These are phyloP conservation scores for Leucoagaricus sp. DNA, from an alignment of 1,284 basidiomycete species.

Conservation along the genomic window DNA sequence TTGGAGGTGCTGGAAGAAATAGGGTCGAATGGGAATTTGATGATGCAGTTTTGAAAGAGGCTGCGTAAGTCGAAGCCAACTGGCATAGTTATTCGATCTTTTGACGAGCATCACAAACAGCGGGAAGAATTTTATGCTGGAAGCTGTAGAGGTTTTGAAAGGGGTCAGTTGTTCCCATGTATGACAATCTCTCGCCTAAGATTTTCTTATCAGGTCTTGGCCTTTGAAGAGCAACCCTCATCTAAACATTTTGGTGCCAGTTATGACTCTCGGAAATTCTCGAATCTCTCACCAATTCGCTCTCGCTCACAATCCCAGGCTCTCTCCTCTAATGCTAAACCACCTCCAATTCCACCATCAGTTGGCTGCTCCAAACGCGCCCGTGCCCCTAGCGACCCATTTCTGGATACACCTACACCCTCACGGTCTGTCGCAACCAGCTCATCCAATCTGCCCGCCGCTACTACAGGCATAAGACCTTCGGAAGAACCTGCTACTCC, in stretches of 20 bases:
- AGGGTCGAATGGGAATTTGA: conserved; percentile 80
- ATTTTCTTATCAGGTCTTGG: conserved; percentile 49
- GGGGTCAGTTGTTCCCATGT: conserved; percentile 54
- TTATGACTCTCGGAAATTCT: conserved; percentile 35
- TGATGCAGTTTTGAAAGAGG: conserved; percentile 82
- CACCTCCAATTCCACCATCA: conserved; percentile 34
- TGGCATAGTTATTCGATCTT: conserved; percentile 13
- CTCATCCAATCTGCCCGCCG: conserved; percentile 55
- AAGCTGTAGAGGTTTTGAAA: conserved; percentile 80
- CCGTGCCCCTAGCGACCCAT: conserved; percentile 77
- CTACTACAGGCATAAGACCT: conserved; percentile 26
- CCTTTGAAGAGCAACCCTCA: conserved; percentile 63
- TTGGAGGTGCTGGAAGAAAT: conserved; percentile 70
- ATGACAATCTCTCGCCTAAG: conserved; percentile 19
- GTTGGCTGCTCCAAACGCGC: conserved; percentile 55
- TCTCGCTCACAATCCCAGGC: conserved; percentile 59
- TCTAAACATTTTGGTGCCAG: conserved; percentile 39
- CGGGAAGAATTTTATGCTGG: conserved; percentile 83
- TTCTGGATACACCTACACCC: conserved; percentile 65
- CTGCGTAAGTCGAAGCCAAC: conserved; percentile 59
- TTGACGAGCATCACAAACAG: conserved; percentile 37
- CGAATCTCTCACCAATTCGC: conserved; percentile 44
- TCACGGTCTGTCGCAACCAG: conserved; percentile 50
- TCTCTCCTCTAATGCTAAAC: conserved; percentile 40
- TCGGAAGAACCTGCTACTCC: conserved; percentile 36